Evolutionary conservation across 306 rosid genomes (phyloP).

Genomic region (Clitoria ternatea): DNA sequence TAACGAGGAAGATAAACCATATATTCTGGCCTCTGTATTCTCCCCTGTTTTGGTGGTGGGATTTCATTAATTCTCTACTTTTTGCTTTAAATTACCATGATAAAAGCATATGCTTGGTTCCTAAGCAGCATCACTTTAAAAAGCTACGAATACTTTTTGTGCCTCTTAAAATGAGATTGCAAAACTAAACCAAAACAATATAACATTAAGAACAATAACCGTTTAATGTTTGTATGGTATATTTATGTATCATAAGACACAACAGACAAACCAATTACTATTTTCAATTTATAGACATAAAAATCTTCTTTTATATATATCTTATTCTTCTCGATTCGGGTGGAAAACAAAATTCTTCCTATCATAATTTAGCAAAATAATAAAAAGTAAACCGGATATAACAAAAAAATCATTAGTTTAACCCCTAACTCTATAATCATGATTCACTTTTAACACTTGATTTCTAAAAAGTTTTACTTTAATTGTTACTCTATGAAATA

Average conservation of each 20-base stretch:
- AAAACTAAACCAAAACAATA: neutral
- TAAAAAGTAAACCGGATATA: neutral
- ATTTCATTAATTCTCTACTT: too few relatives aligned
- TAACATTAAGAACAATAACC: neutral
- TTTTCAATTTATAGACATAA: neutral
- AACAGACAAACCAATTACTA: neutral
- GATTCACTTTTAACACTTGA: too few relatives aligned
- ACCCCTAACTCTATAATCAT: too few relatives aligned
- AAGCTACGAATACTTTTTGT: neutral
- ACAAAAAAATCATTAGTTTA: too few relatives aligned
- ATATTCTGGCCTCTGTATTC: neutral
- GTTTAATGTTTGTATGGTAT: neutral
- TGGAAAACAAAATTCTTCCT: too few relatives aligned
- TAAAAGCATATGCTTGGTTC: neutral
- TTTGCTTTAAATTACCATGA: neutral
- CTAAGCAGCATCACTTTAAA: neutral
- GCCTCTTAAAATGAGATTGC: neutral
- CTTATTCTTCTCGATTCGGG: too few relatives aligned
- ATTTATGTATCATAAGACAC: neutral
- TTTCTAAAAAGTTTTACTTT: too few relatives aligned
- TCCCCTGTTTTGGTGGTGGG: constrained; percentile 21
- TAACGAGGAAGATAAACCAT: neutral
- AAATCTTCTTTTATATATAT: neutral
- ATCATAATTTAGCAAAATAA: too few relatives aligned
- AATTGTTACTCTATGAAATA: too few relatives aligned